These are phyloP conservation scores for Saccharomyces eubayanus DNA, from an alignment of 805 yeast species.

Conservation along the genomic window DNA sequence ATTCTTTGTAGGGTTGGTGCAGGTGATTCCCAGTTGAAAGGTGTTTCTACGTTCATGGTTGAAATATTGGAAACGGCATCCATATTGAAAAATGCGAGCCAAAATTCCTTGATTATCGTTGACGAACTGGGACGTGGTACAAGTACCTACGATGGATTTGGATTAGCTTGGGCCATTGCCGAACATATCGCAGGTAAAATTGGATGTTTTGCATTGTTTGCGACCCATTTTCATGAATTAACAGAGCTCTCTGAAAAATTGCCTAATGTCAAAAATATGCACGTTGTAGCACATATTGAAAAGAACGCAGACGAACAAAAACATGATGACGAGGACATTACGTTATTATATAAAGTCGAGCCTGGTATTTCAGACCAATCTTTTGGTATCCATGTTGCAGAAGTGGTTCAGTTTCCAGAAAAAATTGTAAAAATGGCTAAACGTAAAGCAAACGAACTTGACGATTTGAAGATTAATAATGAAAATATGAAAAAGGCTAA, in stretches of 20 bases:
- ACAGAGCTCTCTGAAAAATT: conserved; percentile 65
- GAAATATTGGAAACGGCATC: conserved; percentile 97
- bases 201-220: conserved; percentile 78
- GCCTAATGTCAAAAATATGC: conserved; percentile 66
- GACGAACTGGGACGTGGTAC: conserved; percentile 87
- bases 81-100: conserved; percentile 76
- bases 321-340: conserved; percentile 52
- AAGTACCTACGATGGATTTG: conserved; percentile 92
- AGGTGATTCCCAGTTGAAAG: conserved; percentile 93
- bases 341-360: conserved; percentile 87
- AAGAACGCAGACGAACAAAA: conserved; percentile 28
- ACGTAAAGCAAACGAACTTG: conserved; percentile 82
- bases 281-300: conserved; percentile 87
- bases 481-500: conserved; percentile 43
- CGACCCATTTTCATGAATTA: conserved; percentile 95
- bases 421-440: conserved; percentile 94
- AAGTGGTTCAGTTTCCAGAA: conserved; percentile 83
- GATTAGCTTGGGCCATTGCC: conserved; percentile 93
- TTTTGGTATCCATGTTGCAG: conserved; percentile 96
- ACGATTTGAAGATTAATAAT: conserved; percentile 42
- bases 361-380: conserved; percentile 94
- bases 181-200: conserved; percentile 69
- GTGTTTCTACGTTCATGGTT: conserved; percentile 94
- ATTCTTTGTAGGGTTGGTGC: conserved; percentile 97
- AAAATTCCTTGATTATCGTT: conserved; percentile 78